These are phyloP conservation scores for Arachis monticola DNA, from an alignment of 331 rosid genomes.

Conservation along the genomic window DNA sequence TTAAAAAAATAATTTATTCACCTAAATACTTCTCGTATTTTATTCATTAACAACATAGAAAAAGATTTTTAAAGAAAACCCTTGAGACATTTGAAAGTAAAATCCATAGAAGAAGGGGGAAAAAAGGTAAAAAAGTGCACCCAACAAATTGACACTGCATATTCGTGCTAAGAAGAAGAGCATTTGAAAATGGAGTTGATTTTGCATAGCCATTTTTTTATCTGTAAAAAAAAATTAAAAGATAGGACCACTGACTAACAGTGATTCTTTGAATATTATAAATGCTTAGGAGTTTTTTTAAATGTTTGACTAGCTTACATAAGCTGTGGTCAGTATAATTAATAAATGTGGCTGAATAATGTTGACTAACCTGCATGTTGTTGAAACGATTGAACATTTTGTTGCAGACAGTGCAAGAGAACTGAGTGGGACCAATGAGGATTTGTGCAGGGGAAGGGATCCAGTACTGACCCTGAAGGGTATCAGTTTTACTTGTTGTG, in stretches of 20 bases:
- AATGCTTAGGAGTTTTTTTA: slow-evolving; percentile 14
- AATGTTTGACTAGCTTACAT: neutral
- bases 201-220: neutral
- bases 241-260: no score
- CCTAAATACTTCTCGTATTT: no score
- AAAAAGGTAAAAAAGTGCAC: neutral
- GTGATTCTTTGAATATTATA: neutral
- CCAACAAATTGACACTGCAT: neutral
- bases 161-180: neutral
- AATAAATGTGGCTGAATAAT: neutral
- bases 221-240: no score
- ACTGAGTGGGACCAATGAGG: slow-evolving; percentile 94
- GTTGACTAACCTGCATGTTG: slow-evolving; percentile 87
- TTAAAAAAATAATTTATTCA: no score
- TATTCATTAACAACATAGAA: no score
- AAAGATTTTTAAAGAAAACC: no score
- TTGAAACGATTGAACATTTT: slow-evolving; percentile 95
- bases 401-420: slow-evolving; percentile 91
- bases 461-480: slow-evolving; percentile 70
- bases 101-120: neutral
- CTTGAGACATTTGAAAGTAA: no score
- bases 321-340: neutral
- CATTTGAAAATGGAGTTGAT: neutral
- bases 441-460: slow-evolving; percentile 92
- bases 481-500: slow-evolving; percentile 30